Evolutionary conservation across 805 yeast species (phyloP).

Genomic region (Zygoascus biomembranicola): DNA sequence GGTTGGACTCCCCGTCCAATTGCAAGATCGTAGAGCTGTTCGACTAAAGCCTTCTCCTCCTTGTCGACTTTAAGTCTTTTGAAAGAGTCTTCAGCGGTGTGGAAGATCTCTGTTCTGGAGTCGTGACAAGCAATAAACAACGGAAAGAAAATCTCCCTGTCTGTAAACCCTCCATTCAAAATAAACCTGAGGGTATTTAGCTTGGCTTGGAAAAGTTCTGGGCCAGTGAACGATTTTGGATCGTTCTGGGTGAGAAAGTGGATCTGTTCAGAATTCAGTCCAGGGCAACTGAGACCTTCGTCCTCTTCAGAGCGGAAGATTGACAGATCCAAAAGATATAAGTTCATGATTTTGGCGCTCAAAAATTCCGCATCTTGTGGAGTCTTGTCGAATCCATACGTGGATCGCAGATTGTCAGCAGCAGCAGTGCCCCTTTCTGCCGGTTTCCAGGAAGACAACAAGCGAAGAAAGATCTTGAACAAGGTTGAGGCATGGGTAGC

Average conservation of each 20-base stretch:
- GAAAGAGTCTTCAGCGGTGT: conserved; percentile 42
- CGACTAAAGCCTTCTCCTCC: conserved; percentile 23
- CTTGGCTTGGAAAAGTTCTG: conserved; percentile 26
- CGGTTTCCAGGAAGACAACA: conserved; percentile 41
- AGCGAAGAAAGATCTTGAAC: conserved; percentile 51
- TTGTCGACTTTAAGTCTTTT: conserved; percentile 42
- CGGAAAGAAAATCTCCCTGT: conserved; percentile 36
- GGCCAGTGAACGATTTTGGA: conserved; percentile 47
- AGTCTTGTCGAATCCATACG: conserved; percentile 31
- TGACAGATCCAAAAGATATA: neutral
- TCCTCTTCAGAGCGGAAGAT: conserved; percentile 2
- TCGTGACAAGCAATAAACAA: conserved; percentile 60
- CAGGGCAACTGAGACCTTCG: conserved; percentile 42
- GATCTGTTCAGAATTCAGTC: conserved; percentile 49
- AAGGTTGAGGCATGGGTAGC: conserved; percentile 43
- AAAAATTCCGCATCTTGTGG: conserved; percentile 39
- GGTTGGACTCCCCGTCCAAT: neutral
- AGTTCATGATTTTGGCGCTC: conserved; percentile 40
- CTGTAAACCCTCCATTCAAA: conserved; percentile 35
- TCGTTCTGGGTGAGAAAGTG: conserved; percentile 61
- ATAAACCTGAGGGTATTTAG: conserved; percentile 35
- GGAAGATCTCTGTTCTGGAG: conserved; percentile 45
- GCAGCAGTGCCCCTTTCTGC: conserved; percentile 42
- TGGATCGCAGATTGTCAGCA: conserved; percentile 29
- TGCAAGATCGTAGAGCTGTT: neutral